Evolutionary conservation across 441 rosid genomes (phyloP), one percentile per base, ranked within the genome.

Genomic region (Brassica balearica): DNA sequence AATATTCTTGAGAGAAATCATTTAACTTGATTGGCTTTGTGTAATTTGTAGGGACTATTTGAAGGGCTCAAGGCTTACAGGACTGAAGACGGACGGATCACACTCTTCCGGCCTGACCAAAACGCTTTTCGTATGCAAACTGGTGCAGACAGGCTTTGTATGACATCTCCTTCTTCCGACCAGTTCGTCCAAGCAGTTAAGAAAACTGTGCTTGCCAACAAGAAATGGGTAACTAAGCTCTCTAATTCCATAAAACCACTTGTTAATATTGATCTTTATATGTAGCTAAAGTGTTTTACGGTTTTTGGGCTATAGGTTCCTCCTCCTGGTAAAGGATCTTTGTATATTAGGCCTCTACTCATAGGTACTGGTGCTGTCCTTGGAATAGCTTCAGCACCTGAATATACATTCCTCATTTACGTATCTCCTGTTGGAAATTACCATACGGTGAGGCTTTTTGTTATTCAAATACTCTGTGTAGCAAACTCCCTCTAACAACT

Each of bases 321-420:
- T 70, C 82, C 82, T 65, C 14, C 27, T n/a, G 82, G 90, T 34
- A 89, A 82, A 80, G 93, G 93, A 34, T 14, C 89, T 20, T 9
- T 88, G 82, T 89, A 89, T 61, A 6, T 89, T 3, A 85, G 93
- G 80, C 91, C 91, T 68, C 34, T 89, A 75, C 89, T 89, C 0
- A 17, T 88, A 7, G 93, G 91, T 25, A 88, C 61, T 64, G 93
- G 91, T 51, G 55, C 85, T 32, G 53, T 63, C 23, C 78, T 88
- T 20, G 87, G 88, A 14, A 9, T 83, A 4, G 91, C 80, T 8
- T 85, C 89, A 3, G 84, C 90, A 1, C 83, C 88, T 23, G 89
- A 85, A 56, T 79, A 63, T 64, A 86, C 86, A 3, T 87, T 89
- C 62, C 69, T 86, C n/a, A 27, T 82, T 10, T 89, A 73, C 51